Evolutionary conservation across 2,329 filamentous ascomycete species (phyloP), one percentile per base, ranked within the genome.

Genomic region (Setomelanomma holmii): DNA sequence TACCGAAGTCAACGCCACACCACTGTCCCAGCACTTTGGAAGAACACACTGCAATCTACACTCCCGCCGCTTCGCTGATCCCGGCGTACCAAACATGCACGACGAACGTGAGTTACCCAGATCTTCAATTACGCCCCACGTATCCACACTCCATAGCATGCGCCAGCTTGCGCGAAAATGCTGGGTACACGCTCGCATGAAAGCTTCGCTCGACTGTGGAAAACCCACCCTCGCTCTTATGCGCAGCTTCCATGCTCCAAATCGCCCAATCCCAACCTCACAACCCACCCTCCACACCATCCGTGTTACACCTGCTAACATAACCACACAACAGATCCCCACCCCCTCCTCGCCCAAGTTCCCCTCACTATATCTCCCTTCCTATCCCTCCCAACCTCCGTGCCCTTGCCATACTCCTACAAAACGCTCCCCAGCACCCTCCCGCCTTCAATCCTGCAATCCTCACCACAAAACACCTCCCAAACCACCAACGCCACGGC

Each of bases 321-420:
- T n/a, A n/a, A n/a, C n/a, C n/a, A n/a, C n/a, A n/a, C n/a, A n/a
- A 21, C 47, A 80, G 78, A 76, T 58, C 87, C 91, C 14, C 92
- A 97, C 77, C 90, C 89, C 14, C 86, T 97, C 60, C 86, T 99
- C 40, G 90, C 93, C 61, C 95, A 99, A 78, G 87, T 98, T 35
- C 92, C 95, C 23, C 80, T 99, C 49, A 96, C 92, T 43, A 92
- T 98, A 39, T 97, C 93, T 3, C 95, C 95, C 21, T 97, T 97
- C 79, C 86, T 98, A 66, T 89, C 89, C 54, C 88, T 99, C 24
- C 95, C 95, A 10, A 89, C 90, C 23, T 89, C 93, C 21, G 90
- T 93, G 17, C 96, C 93, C 0, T 86, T 99, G 6, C 93, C 95
- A 20, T 98, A 98, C 80, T 96, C 91, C 64, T 98, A 97, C 83